Evolutionary conservation across 1,284 basidiomycete species (phyloP).

Genomic region (Puccinia coronata): DNA sequence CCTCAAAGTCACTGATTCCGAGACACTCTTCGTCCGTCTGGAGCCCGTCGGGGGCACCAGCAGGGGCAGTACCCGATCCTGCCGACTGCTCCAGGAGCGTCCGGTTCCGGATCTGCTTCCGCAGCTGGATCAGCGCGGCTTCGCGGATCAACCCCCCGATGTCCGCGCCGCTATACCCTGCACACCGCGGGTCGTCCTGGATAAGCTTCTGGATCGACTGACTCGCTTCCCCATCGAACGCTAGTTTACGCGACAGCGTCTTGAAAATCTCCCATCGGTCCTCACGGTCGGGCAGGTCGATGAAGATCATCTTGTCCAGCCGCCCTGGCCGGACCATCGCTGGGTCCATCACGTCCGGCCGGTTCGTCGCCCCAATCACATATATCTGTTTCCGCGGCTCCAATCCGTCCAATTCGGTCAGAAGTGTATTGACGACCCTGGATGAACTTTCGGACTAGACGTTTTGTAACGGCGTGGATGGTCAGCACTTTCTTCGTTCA

Average conservation of each 20-base stretch:
- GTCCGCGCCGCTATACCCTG: slow-evolving; percentile 87
- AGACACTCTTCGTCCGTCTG: slow-evolving; percentile 55
- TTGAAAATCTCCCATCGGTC: slow-evolving; percentile 85
- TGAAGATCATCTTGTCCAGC: slow-evolving; percentile 93
- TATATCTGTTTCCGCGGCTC: slow-evolving; percentile 87
- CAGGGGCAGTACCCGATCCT: not conserved
- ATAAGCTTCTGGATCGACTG: slow-evolving; percentile 16
- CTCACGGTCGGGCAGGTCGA: slow-evolving; percentile 76
- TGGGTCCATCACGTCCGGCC: slow-evolving; percentile 99
- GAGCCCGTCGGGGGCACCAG: not conserved
- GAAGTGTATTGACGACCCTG: slow-evolving; percentile 93
- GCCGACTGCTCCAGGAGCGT: slow-evolving; percentile 42
- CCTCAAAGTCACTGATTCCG: slow-evolving; percentile 67
- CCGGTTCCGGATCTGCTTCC: slow-evolving; percentile 54
- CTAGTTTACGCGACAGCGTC: slow-evolving; percentile 62
- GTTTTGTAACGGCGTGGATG: slow-evolving; percentile 7
- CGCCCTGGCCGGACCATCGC: slow-evolving; percentile 97
- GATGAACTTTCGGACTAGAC: slow-evolving; percentile 89
- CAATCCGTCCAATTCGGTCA: slow-evolving; percentile 93
- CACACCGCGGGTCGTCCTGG: slow-evolving; percentile 63
- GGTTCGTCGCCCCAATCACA: slow-evolving; percentile 93
- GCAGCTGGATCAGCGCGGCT: slow-evolving; percentile 81
- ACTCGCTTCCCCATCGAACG: not conserved
- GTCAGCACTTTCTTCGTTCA: not conserved
- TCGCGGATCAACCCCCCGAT: slow-evolving; percentile 82